Conservation (phyloP, 2,329 filamentous ascomycete genomes). For the Penicillium occitanis region DNA sequence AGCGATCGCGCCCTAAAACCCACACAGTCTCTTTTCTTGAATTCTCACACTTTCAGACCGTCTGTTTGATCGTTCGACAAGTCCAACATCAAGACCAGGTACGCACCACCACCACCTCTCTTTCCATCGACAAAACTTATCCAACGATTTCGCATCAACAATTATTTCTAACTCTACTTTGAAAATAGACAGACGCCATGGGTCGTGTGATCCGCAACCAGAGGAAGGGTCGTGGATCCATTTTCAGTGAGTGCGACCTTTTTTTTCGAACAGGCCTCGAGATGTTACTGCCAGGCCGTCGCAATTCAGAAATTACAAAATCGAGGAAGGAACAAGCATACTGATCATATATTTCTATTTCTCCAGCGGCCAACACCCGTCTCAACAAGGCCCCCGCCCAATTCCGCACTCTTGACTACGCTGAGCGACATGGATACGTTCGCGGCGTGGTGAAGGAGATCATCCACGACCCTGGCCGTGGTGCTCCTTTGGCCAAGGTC, state of each 20-base stretch:
- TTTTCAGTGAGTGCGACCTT: constrained; percentile 65
- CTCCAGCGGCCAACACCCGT: constrained; percentile 73
- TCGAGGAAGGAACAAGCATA: constrained; percentile 25
- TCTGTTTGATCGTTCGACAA: constrained; percentile 37
- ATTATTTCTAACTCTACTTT: constrained; percentile 7
- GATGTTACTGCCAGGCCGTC: constrained; percentile 22
- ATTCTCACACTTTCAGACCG: constrained; percentile 39
- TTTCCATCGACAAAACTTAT: constrained; percentile 26
- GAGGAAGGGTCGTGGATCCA: constrained; percentile 74
- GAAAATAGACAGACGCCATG: constrained; percentile 50
- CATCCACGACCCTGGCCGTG: constrained; percentile 97
- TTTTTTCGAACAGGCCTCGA: constrained; percentile 27
- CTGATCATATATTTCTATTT: constrained; percentile 33
- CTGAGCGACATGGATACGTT: constrained; percentile 96
- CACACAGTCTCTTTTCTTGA: constrained; percentile 44
- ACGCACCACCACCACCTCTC: constrained; percentile 34
- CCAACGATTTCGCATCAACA: constrained; percentile 26
- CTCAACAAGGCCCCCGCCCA: constrained; percentile 93
- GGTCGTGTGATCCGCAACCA: constrained; percentile 76
- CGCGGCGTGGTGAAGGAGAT: constrained; percentile 98
- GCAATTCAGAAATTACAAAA: constrained; percentile 11
- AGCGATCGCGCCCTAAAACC: constrained; percentile 48
- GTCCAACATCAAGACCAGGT: constrained; percentile 46
- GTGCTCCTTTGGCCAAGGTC: constrained; percentile 95
- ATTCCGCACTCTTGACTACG: constrained; percentile 95